phyloP scores from a whole-genome alignment of 2,329 filamentous ascomycete species.

The Diplodia scrobiculata region DNA sequence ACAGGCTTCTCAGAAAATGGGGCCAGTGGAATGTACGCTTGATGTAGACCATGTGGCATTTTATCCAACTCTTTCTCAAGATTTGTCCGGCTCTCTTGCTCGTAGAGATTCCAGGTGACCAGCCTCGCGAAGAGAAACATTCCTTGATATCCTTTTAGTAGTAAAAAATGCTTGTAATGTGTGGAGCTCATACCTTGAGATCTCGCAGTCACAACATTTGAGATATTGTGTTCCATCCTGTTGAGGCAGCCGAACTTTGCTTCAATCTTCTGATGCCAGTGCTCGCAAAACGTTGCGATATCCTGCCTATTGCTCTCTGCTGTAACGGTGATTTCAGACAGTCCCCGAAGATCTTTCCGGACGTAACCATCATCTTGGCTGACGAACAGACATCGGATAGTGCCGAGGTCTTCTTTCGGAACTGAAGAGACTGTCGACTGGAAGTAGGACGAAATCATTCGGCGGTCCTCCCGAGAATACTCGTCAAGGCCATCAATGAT shows the following conservation, averaged over 20 bases:
- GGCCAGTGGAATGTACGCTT: conserved; percentile 29
- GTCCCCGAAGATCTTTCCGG: conserved; percentile 33
- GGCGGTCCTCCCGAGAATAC: conserved; percentile 39
- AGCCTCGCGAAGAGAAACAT: conserved; percentile 39
- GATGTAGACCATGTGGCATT: conserved; percentile 29
- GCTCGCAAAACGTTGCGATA: conserved; percentile 36
- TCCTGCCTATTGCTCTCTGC: conserved; percentile 35
- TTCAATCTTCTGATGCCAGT: conserved; percentile 34
- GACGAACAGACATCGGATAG: conserved; percentile 40
- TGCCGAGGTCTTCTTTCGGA: conserved; percentile 33
- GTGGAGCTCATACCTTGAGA: neutral
- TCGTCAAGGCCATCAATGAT: conserved; percentile 54
- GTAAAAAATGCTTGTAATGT: conserved; percentile 5
- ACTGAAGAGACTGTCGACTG: conserved; percentile 32
- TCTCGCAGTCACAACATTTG: conserved; percentile 1
- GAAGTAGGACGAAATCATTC: conserved; percentile 39
- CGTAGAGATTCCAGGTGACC: conserved; percentile 34
- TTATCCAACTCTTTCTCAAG: conserved; percentile 32
- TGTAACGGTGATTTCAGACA: conserved; percentile 16
- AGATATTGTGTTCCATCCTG: conserved; percentile 10
- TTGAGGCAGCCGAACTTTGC: conserved; percentile 30
- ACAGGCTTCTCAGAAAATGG: neutral
- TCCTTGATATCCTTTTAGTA: conserved; percentile 26
- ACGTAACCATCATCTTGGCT: conserved; percentile 41
- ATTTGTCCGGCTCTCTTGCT: conserved; percentile 32